A percentile compares a stretch with the other conserved stretches of the same genome.
Conservation (phyloP, 768 basidiomycete species). For the Suillus bovinus region DNA sequence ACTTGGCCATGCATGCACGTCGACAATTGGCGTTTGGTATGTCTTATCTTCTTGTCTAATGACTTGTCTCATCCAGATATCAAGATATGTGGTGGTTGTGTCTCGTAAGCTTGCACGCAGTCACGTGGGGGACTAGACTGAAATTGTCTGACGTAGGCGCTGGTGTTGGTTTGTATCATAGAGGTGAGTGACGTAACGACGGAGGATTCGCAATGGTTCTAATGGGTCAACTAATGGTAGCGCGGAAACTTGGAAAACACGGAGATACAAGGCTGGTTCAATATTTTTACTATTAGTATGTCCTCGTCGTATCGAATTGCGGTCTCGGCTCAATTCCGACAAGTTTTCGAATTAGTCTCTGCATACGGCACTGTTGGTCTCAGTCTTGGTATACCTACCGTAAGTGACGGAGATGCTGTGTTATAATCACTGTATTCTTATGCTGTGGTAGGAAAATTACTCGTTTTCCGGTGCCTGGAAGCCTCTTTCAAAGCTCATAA, state of each 20-base stretch:
- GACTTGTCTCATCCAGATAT: not conserved
- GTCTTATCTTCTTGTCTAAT: constrained; percentile 17
- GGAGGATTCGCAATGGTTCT: not conserved
- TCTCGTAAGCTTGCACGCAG: constrained; percentile 5
- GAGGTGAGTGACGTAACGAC: constrained; percentile 54
- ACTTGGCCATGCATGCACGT: constrained; percentile 80
- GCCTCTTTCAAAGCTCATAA: constrained; percentile 83
- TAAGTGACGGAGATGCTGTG: constrained; percentile 35
- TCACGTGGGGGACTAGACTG: not conserved
- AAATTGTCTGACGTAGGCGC: constrained; percentile 43
- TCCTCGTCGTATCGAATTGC: constrained; percentile 13
- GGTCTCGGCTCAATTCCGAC: not conserved
- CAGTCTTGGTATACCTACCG: constrained; percentile 82
- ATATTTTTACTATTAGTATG: constrained; percentile 77
- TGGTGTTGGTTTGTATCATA: constrained; percentile 91
- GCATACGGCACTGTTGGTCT: constrained; percentile 90
- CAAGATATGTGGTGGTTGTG: constrained; percentile 97
- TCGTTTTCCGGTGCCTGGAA: constrained; percentile 79
- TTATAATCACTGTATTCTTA: constrained; percentile 4
- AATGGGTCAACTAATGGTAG: constrained; percentile 37
- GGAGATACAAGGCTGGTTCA: constrained; percentile 68
- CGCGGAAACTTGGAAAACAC: constrained; percentile 56
- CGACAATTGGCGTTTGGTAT: constrained; percentile 89
- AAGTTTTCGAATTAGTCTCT: constrained; percentile 86
- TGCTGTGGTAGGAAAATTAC: constrained; percentile 61